These are phyloP conservation scores for Petrea volubilis DNA, from an alignment of 257 asterid species.

Conservation along the genomic window DNA sequence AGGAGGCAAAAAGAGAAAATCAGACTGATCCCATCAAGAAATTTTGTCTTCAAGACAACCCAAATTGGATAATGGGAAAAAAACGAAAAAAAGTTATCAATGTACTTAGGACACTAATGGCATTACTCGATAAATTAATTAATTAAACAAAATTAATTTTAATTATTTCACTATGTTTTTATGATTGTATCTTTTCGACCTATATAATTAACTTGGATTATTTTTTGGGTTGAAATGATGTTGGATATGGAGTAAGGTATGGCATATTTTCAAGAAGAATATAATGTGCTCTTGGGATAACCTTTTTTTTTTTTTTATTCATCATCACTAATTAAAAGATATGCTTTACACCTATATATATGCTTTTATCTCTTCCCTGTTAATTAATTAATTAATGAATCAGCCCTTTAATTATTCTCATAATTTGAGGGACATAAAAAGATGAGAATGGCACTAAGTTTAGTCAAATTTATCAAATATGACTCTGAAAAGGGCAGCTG, in stretches of 20 bases:
- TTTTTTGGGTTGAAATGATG: background rate
- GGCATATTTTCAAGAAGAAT: constrained; percentile 2
- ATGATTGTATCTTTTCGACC: background rate
- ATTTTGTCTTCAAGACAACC: background rate
- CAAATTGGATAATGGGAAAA: background rate
- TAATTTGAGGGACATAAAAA: no score
- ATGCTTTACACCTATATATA: constrained; percentile 3
- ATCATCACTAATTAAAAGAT: background rate
- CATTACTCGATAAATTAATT: background rate
- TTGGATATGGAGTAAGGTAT: background rate
- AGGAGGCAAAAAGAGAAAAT: background rate
- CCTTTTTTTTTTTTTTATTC: background rate
- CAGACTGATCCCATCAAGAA: background rate
- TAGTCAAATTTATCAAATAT: no score
- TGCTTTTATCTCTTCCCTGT: background rate
- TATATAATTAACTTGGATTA: background rate
- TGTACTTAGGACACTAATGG: background rate
- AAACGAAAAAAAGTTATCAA: background rate
- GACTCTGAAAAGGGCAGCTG: no score
- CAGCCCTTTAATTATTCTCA: no score
- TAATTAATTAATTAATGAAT: no score
- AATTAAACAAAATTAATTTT: background rate
- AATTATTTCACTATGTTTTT: background rate
- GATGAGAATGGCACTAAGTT: no score
- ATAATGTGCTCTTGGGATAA: background rate